phyloP scores from a whole-genome alignment of 768 basidiomycete genomes.

The Russula foetens region DNA sequence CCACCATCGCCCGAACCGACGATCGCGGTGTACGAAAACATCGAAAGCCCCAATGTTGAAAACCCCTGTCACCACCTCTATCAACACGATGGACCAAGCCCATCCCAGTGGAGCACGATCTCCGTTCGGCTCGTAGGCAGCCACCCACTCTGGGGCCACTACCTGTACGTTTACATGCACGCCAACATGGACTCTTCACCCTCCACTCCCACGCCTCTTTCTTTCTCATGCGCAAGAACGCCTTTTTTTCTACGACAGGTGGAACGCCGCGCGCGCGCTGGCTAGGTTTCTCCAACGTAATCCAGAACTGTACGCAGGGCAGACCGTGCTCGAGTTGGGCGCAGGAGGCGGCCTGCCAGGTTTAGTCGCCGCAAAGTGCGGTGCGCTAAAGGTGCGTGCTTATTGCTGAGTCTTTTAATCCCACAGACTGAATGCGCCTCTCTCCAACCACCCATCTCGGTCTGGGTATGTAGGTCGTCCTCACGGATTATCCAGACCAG shows the following conservation, averaged over 20 bases:
- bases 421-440: neutral
- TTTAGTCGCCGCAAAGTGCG: constrained; percentile 62
- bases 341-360: constrained; percentile 90
- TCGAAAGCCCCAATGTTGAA: neutral
- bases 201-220: too few species aligned
- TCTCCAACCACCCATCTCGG: too few species aligned
- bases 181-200: neutral
- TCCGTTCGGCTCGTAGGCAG: constrained; percentile 65
- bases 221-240: too few species aligned
- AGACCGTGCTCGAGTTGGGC: constrained; percentile 75
- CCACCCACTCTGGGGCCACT: constrained; percentile 77
- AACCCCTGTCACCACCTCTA: neutral
- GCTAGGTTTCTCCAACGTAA: constrained; percentile 61
- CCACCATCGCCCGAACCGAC: constrained; percentile 64
- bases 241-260: constrained; percentile 35
- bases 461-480: constrained; percentile 45
- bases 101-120: constrained; percentile 31
- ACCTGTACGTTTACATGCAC: constrained; percentile 46
- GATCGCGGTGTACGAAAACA: constrained; percentile 34
- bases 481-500: constrained; percentile 90
- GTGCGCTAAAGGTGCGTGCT: constrained; percentile 53
- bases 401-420: neutral
- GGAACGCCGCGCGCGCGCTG: constrained; percentile 73
- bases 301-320: constrained; percentile 35
- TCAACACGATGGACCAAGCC: too few species aligned